phyloP scores from a whole-genome alignment of 257 asterid species.

The Linaria vulgaris region DNA sequence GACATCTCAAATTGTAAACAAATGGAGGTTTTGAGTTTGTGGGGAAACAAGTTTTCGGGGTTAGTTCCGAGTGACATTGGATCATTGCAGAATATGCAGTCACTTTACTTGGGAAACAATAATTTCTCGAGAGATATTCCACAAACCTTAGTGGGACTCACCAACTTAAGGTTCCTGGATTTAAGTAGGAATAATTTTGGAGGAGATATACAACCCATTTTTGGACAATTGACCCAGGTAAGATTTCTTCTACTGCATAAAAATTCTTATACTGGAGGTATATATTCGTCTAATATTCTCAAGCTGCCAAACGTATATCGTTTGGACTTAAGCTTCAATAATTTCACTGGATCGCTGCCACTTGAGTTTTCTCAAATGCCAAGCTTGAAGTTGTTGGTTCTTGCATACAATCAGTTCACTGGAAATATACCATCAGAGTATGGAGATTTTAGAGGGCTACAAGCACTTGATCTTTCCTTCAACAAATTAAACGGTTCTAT shows the following conservation, averaged over 20 bases:
- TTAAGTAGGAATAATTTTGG: slow-evolving; percentile 63
- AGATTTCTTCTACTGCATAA: slow-evolving; percentile 61
- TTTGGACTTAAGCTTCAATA: slow-evolving; percentile 78
- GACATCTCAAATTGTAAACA: slow-evolving; percentile 58
- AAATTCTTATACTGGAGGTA: slow-evolving; percentile 63
- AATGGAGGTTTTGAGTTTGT: slow-evolving; percentile 47
- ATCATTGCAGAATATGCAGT: slow-evolving; percentile 40
- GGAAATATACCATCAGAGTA: slow-evolving; percentile 75
- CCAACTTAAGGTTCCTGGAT: slow-evolving; percentile 63
- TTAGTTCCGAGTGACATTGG: slow-evolving; percentile 69
- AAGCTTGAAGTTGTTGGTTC: slow-evolving; percentile 62
- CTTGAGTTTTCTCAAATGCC: slow-evolving; percentile 51
- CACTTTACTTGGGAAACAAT: slow-evolving; percentile 66
- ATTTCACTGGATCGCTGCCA: slow-evolving; percentile 68
- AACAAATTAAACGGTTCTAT: slow-evolving; percentile 57
- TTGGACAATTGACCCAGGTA: slow-evolving; percentile 64
- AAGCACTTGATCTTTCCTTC: slow-evolving; percentile 86
- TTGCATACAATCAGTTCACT: slow-evolving; percentile 64
- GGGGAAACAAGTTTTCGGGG: slow-evolving; percentile 63
- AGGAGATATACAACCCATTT: slow-evolving; percentile 64
- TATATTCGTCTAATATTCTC: slow-evolving; percentile 60
- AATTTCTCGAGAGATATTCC: slow-evolving; percentile 79
- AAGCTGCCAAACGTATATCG: slow-evolving; percentile 51
- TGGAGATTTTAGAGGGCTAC: slow-evolving; percentile 62
- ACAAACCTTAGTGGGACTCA: slow-evolving; percentile 40